Base-by-base conservation (phyloP, 2,329 filamentous ascomycete genomes). In the Aspergillus pseudoterreus region DNA sequence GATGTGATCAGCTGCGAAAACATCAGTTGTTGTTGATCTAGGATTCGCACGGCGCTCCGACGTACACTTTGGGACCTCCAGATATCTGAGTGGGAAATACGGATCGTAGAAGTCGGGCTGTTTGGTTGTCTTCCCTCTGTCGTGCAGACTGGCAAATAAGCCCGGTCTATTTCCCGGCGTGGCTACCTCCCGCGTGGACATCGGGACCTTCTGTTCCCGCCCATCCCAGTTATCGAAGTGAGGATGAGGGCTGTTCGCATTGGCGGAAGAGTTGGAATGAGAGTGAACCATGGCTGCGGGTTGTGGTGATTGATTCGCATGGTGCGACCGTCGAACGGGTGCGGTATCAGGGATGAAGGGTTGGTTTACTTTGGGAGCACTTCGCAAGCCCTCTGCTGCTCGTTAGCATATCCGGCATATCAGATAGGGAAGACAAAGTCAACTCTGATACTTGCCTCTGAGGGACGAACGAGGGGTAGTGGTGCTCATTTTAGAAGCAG, bases 1-100 rank as follows among this genome's bases (percentile, higher is more conserved):
- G 57, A 96, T 96, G 65, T 95, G 64, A 58, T 68, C 66, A 57
- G 71, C 74, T 73, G 63, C 54, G 57, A 50, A 35, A 11, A 22
- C 47, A 49, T 63, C 43, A 55, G 51, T 38, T 8, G 43, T 49
- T 21, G 43, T 49, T 21, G 33, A n/a, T 45, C 43, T 35, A 45
- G 42, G 24, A 39, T 24, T n/a, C 10, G 4, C 12, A 33, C 14
- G 19, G 15, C 45, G 21, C 17, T 24, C 15, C 21, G 15, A 64
- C 69, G 54, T 57, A 72, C 70, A 67, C 45, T 65, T 67, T 6
- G 67, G 68, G 21, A 71, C 64, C 45, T 72, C 68, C 5, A 72
- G 57, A 50, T 61, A 68, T 43, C 51, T 62, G 22, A 72, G 58
- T 24, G 67, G 67, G 45, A 70, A 71, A 45, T 70, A 68, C 30